Conservation (phyloP, 176 grass and related monocot genomes). For the Paspalum vaginatum region DNA sequence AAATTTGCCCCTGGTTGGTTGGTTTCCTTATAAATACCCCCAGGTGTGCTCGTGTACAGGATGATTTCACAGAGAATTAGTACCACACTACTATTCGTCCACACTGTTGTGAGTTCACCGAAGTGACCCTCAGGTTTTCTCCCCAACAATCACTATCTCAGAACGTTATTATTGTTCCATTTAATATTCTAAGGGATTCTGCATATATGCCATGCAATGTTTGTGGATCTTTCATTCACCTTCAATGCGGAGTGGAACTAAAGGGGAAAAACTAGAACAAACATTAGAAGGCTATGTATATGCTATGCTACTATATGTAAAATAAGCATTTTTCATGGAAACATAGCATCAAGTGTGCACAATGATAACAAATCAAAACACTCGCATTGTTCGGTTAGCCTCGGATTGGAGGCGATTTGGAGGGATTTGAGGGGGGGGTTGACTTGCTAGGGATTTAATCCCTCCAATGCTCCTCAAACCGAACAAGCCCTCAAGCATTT, state of each 20-base stretch:
- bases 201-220: neutral
- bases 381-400: too few species aligned
- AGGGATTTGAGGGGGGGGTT: too few species aligned
- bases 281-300: neutral
- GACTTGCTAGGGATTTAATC: too few species aligned
- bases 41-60: too few species aligned
- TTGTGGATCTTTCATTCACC: neutral
- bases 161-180: neutral
- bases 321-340: neutral
- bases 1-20: too few species aligned
- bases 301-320: neutral
- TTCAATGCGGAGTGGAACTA: neutral
- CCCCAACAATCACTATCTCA: neutral
- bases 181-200: neutral
- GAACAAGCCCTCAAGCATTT: neutral
- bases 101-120: too few species aligned
- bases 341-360: neutral
- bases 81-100: too few species aligned
- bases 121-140: too few species aligned
- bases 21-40: too few species aligned
- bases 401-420: too few species aligned
- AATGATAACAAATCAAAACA: neutral
- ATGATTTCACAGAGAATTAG: too few species aligned
- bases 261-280: neutral
- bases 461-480: too few species aligned